Evolutionary conservation across 164 flowering plant species (phyloP).

Genomic region (Santalum album): DNA sequence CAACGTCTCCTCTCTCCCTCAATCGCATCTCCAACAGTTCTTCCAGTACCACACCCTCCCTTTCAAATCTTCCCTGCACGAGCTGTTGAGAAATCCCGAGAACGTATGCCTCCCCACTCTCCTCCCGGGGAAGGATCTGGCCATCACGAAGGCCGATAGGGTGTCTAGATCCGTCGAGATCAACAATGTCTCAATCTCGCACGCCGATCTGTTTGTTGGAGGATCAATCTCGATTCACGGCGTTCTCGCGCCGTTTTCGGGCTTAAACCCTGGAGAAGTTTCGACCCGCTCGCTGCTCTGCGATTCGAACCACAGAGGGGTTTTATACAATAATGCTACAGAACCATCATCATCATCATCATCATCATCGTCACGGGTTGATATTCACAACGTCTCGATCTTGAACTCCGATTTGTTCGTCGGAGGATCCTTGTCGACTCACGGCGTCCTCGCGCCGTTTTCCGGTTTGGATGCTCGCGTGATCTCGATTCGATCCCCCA

Average conservation of each 20-base stretch:
- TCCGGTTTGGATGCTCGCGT: slow-evolving; percentile 15
- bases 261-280: slow-evolving; percentile 11
- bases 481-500: slow-evolving; percentile 8
- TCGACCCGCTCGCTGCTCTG: slow-evolving; percentile 19
- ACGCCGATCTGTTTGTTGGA: slow-evolving; percentile 45
- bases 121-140: slow-evolving; percentile 19
- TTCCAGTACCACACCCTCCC: slow-evolving; percentile 49
- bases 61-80: slow-evolving; percentile 21
- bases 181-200: slow-evolving; percentile 40
- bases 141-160: slow-evolving; percentile 22
- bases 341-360: too few species aligned
- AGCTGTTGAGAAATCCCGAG: slow-evolving; percentile 24
- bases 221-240: slow-evolving; percentile 45
- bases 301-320: slow-evolving; percentile 3
- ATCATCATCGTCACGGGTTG: too few species aligned
- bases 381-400: slow-evolving; percentile 45
- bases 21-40: slow-evolving; percentile 24
- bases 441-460: slow-evolving; percentile 52
- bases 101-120: slow-evolving; percentile 41
- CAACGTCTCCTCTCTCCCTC: slow-evolving; percentile 24
- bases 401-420: slow-evolving; percentile 48
- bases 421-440: slow-evolving; percentile 29
- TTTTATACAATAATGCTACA: neutral
- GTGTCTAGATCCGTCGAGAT: slow-evolving; percentile 29
- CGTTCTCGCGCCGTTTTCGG: slow-evolving; percentile 37